Evolutionary conservation across 768 basidiomycete species (phyloP).

Genomic region (Panaeolus cyanescens): DNA sequence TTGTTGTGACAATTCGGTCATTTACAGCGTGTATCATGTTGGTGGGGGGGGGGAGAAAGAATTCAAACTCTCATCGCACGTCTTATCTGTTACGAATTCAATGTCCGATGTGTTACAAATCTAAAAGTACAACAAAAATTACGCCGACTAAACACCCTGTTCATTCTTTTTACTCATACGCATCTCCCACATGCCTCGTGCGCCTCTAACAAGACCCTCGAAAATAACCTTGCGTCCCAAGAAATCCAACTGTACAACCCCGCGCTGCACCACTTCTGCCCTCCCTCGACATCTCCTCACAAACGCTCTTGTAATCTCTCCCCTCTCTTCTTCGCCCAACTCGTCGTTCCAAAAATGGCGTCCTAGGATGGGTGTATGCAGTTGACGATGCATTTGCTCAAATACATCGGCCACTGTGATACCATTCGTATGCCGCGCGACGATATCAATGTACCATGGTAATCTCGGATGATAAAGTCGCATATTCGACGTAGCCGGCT

Average conservation of each 20-base stretch:
- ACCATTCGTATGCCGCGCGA: conserved; percentile 46
- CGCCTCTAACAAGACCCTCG: conserved; percentile 53
- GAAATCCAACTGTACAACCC: conserved; percentile 62
- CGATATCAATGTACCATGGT: conserved; percentile 71
- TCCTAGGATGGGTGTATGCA: conserved; percentile 46
- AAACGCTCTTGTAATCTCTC: conserved; percentile 46
- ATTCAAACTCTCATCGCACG: too few species aligned
- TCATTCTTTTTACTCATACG: too few species aligned
- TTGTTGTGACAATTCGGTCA: too few species aligned
- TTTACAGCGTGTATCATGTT: too few species aligned
- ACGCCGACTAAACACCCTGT: too few species aligned
- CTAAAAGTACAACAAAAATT: too few species aligned
- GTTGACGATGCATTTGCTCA: conserved; percentile 40
- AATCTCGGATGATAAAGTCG: conserved; percentile 57
- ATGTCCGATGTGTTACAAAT: too few species aligned
- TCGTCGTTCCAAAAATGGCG: conserved; percentile 64
- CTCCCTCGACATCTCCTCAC: conserved; percentile 40
- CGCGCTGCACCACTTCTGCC: conserved; percentile 33
- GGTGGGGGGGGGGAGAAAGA: too few species aligned
- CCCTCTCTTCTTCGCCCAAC: conserved; percentile 46
- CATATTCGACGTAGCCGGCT: conserved; percentile 50
- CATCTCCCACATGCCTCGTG: conserved; percentile 67
- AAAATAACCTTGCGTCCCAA: conserved; percentile 54
- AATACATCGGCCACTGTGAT: conserved; percentile 62
- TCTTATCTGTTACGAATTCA: too few species aligned